phyloP scores from a whole-genome alignment of 2,329 filamentous ascomycete species.

The Pyricularia sp. region DNA sequence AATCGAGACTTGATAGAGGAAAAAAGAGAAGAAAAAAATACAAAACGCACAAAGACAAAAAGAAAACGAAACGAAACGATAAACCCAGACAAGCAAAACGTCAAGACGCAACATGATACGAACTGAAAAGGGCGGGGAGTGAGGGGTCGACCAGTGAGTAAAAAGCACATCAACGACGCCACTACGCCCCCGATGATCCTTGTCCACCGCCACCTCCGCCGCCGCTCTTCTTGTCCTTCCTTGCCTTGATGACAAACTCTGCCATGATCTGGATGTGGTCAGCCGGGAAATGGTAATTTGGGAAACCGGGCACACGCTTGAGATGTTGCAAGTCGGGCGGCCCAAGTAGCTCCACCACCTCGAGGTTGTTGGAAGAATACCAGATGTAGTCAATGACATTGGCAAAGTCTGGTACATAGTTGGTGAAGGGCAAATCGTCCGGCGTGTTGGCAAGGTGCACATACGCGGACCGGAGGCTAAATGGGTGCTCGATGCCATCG shows the following conservation, averaged over 20 bases:
- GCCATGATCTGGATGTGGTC: conserved; percentile 85
- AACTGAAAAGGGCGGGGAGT: neutral
- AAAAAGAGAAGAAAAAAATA: neutral
- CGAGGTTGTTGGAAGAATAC: conserved; percentile 85
- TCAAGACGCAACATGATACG: neutral
- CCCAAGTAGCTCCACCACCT: conserved; percentile 72
- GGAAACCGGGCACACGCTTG: conserved; percentile 77
- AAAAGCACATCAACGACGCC: neutral
- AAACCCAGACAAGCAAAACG: neutral
- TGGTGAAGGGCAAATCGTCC: conserved; percentile 83
- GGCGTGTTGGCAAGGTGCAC: conserved; percentile 67
- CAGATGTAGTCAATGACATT: conserved; percentile 95
- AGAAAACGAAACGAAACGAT: neutral
- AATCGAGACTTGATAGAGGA: neutral
- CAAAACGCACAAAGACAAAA: neutral
- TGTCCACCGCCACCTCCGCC: conserved; percentile 1
- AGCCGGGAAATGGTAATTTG: conserved; percentile 86
- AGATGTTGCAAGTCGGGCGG: conserved; percentile 79
- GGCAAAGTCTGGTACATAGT: conserved; percentile 88
- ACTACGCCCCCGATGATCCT: neutral
- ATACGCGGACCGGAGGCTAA: conserved; percentile 86
- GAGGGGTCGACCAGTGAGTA: neutral
- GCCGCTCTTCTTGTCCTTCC: conserved; percentile 60
- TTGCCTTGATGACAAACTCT: conserved; percentile 77
- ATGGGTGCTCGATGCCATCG: conserved; percentile 87